phyloP scores from a whole-genome alignment of 257 asterid species.

The Eucommia ulmoides region DNA sequence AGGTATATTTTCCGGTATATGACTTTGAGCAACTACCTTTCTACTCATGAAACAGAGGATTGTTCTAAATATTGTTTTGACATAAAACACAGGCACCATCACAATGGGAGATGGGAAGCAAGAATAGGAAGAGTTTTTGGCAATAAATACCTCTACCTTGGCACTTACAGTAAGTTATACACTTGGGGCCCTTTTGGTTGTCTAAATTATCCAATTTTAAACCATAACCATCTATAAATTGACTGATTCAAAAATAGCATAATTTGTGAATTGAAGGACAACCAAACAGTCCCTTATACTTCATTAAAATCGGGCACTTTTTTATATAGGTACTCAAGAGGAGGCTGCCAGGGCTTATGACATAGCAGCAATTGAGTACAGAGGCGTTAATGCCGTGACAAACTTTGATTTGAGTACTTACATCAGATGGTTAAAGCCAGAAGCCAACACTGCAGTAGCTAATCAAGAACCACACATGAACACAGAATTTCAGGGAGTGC shows the following conservation, averaged over 20 bases:
- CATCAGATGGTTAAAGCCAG: slow-evolving; percentile 42
- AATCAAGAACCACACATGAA: neutral
- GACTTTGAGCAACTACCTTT: neutral
- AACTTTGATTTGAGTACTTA: slow-evolving; percentile 50
- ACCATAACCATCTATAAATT: neutral
- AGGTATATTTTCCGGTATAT: no score
- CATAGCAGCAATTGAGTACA: slow-evolving; percentile 50
- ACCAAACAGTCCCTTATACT: neutral
- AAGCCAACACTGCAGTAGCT: slow-evolving; percentile 1
- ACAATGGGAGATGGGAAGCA: no score
- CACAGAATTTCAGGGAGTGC: neutral
- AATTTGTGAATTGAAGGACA: no score
- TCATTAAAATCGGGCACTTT: neutral
- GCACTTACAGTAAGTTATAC: neutral
- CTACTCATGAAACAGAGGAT: neutral
- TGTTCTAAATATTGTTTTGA: neutral
- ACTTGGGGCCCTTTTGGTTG: neutral
- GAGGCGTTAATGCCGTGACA: slow-evolving; percentile 49
- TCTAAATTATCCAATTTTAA: neutral
- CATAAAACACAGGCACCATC: neutral
- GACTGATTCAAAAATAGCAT: neutral
- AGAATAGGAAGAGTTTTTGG: slow-evolving; percentile 1
- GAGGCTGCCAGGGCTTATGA: slow-evolving; percentile 68
- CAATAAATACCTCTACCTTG: neutral
- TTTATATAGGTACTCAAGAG: slow-evolving; percentile 38